A percentile compares a stretch with the other conserved stretches of the same genome.
Conservation (phyloP, 768 basidiomycete genomes). For the Podaxis mareebaensis region DNA sequence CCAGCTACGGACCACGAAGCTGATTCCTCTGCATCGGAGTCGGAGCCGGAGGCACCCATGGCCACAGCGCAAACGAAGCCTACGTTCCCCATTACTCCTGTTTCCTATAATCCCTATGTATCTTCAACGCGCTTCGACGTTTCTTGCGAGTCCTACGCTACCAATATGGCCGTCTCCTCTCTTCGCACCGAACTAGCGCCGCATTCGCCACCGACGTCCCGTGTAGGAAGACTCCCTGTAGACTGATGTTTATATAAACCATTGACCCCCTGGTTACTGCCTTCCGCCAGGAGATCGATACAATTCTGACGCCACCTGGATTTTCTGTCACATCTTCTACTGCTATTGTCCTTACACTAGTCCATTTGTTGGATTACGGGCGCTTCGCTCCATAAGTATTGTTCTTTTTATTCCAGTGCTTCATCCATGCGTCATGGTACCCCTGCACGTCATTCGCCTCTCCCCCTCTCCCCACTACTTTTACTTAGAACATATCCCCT, state of each 20-base stretch:
- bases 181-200: constrained; percentile 42
- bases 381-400: constrained; percentile 3
- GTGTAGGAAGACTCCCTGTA: constrained; percentile 15
- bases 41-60: constrained; percentile 14
- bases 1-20: constrained; percentile 11
- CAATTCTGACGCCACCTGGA: background rate
- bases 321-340: background rate
- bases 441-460: background rate
- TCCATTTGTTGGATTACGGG: constrained; percentile 2
- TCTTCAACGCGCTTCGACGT: constrained; percentile 17
- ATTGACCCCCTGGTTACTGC: too few species aligned
- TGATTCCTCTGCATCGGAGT: constrained; percentile 13
- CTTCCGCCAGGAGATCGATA: background rate
- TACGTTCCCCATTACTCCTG: constrained; percentile 19
- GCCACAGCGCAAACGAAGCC: constrained; percentile 13
- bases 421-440: background rate
- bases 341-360: background rate
- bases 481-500: constrained; percentile 4
- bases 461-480: background rate
- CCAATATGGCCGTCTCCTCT: constrained; percentile 46
- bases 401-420: constrained; percentile 3
- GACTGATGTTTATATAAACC: background rate
- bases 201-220: constrained; percentile 16
- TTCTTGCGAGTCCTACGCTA: constrained; percentile 30
- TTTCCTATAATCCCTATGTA: constrained; percentile 18